Evolutionary conservation across 1,139 yeast genomes (phyloP), one percentile per base, ranked within the genome.

Genomic region (Pichia sp.): DNA sequence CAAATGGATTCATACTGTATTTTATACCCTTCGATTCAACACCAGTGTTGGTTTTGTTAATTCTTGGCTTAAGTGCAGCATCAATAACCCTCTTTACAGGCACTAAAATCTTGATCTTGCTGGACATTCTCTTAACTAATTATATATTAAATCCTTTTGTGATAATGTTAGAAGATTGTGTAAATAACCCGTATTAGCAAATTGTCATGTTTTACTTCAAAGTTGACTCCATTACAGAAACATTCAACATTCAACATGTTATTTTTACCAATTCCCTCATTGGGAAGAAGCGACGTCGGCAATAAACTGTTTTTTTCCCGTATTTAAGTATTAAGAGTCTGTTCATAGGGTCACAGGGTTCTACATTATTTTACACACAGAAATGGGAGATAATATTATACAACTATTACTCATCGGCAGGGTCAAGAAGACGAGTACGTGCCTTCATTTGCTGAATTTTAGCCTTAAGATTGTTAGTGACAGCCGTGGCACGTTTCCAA

Each of bases 11-110:
- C 68, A 92, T 88, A 63, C 90, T 81, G 74, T 85, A 89, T 71
- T 90, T 90, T 59, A 88, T 89, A 49, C 97, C 97, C 57, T 86
- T 80, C 50, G 92, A 83, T 61, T 89, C 96, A 47, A 92, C 83
- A 4, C 94, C 96, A 10, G 89, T 84, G 51, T 81, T 81, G 18
- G 95, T 73, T 68, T 87, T 83, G 72, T 89, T 90, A 68, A 92
- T 86, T 61, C 97, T 79, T 44, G 98, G 98, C 68, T 86, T 86
- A 60, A 90, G 78, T 31, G 96, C 96, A 54, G 86, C 86, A 68
- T 92, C 98, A 63, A 92, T 85, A 48, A 90, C 97, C 58, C 97
- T 76, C 70, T 92, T 92, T 43, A 92, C 92, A 25, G 98, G 98
- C 7, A 92, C 97, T 43, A 92, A 73, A 56, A 90, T 86, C 67